A percentile compares a stretch with the other conserved stretches of the same genome.
phyloP scores from a whole-genome alignment of 2,329 filamentous ascomycete genomes.

The Fusarium tanahbumbuense region DNA sequence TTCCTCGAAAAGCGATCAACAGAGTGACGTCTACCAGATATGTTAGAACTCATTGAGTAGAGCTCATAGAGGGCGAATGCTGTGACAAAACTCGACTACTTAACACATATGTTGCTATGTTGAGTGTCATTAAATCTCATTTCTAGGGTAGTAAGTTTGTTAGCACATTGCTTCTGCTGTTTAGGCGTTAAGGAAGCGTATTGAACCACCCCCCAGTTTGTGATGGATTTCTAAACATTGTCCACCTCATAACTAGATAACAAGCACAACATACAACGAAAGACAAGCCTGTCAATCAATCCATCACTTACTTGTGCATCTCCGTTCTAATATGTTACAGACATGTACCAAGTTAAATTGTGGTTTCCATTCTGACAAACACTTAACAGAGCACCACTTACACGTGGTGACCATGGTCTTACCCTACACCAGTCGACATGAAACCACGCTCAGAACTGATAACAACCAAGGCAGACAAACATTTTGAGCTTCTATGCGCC shows the following conservation, averaged over 20 bases:
- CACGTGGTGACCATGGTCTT: not conserved
- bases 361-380: too few species aligned
- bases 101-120: too few species aligned
- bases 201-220: not conserved
- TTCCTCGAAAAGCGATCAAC: too few species aligned
- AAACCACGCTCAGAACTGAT: not conserved
- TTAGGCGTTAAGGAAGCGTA: too few species aligned
- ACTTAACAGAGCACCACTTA: not conserved
- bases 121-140: too few species aligned
- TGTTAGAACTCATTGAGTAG: too few species aligned
- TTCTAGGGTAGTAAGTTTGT: too few species aligned
- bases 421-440: not conserved
- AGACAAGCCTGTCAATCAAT: not conserved
- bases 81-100: too few species aligned
- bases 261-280: not conserved
- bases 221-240: rapidly evolving
- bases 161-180: too few species aligned
- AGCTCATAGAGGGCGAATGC: too few species aligned
- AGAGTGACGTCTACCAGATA: too few species aligned
- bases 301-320: too few species aligned
- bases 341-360: not conserved
- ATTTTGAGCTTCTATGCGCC: not conserved
- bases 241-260: not conserved
- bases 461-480: not conserved
- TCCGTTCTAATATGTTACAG: not conserved